Base-by-base conservation (phyloP, 352 stramenopile species). In the Globisporangium cylindrosporum region DNA sequence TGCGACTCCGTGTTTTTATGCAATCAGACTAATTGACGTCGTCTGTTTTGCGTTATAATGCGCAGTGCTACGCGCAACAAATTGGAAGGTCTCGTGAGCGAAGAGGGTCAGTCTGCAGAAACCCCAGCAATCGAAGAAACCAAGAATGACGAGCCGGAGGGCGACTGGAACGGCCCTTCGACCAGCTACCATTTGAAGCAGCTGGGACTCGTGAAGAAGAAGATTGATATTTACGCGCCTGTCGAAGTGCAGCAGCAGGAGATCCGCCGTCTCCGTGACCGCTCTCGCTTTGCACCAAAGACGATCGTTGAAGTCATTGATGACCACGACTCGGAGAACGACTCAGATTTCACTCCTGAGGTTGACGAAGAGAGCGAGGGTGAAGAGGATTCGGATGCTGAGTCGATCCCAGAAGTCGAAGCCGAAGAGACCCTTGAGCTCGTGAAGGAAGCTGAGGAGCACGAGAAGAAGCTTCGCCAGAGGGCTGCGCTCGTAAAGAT, bases 151-250 rank as follows among this genome's bases (percentile, higher is more conserved):
- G 68, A 67, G 55, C 25, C 22, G 3, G 51, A 77, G n/a, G 67
- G 68, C 12, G 72, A 84, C 8, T 87, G 77, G 78, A 74, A 77
- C 14, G 75, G 79, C 57, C 84, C 86, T 9, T 80, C 75, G 22
- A 92, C 86, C 20, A 91, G 89, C 68, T 94, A 91, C 70, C 86
- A 94, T 62, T 67, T 91, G 12, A 92, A 92, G 72, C 84, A 92
- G 51, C 56, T 94, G n/a, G 84, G 86, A 20, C 71, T 92, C 2
- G 72, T 60, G 34, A 73, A 88, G 54, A 75, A 92, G 48, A 90
- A 91, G 72, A 80, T 94, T 65, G 86, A 94, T 67, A 94, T 94
- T 48, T 94, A 94, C 58, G 82, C 82, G 4, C 81, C 86, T 1
- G 53, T 89, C 20, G 73, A 82, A 7, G 80, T 88, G 57, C 84